Conservation (phyloP, 2,329 filamentous ascomycete species). For the Pyricularia grisea region DNA sequence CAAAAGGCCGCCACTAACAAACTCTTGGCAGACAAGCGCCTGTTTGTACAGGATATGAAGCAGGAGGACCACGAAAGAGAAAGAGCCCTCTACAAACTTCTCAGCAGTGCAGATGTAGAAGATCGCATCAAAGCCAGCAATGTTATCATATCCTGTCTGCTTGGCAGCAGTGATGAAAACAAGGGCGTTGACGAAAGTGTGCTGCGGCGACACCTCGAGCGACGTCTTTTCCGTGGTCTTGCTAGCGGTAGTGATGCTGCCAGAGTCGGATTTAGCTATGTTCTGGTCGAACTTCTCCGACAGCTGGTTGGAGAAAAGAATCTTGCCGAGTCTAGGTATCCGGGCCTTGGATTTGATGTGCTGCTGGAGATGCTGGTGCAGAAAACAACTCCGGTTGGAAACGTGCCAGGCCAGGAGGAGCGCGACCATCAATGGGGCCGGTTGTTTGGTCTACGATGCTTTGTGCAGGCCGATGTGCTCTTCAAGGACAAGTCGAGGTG, state of each 20-base stretch:
- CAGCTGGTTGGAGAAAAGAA: constrained; percentile 53
- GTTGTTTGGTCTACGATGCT: constrained; percentile 77
- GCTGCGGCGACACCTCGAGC: constrained; percentile 49
- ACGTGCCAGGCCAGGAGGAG: constrained; percentile 61
- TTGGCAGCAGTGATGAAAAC: constrained; percentile 25
- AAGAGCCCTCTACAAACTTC: constrained; percentile 48
- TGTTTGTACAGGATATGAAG: constrained; percentile 42
- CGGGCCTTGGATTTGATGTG: constrained; percentile 44
- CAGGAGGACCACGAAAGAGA: constrained; percentile 48
- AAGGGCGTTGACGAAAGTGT: constrained; percentile 38
- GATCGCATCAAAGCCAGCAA: constrained; percentile 50
- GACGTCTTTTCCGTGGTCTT: constrained; percentile 73
- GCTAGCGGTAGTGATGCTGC: constrained; percentile 86
- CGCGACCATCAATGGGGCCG: constrained; percentile 78
- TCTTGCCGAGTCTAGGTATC: constrained; percentile 36
- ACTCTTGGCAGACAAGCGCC: constrained; percentile 24
- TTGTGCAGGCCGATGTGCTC: constrained; percentile 69
- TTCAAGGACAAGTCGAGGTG: constrained; percentile 53
- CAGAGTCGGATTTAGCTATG: constrained; percentile 80
- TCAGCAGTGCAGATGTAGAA: constrained; percentile 48
- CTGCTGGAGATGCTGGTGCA: constrained; percentile 43
- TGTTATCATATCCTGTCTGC: constrained; percentile 45
- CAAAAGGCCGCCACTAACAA: constrained; percentile 11
- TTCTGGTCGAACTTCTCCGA: constrained; percentile 69
- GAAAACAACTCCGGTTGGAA: constrained; percentile 44